Evolutionary conservation across 805 yeast genomes (phyloP), one percentile per base, ranked within the genome.

Genomic region (Jamesozyma piceae): DNA sequence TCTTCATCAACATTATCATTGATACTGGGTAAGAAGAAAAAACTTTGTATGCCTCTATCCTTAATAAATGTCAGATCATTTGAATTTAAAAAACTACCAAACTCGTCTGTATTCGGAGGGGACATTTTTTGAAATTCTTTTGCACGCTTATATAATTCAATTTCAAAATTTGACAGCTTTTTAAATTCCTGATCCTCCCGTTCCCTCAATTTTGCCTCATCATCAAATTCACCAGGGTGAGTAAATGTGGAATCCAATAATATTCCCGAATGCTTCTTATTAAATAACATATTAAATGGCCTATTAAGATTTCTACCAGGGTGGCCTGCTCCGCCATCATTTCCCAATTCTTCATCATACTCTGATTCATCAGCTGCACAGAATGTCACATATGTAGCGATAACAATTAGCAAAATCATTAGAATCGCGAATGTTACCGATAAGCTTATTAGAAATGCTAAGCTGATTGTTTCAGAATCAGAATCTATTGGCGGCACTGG

Each of bases 31-130:
- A 61, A 44, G 28, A 63, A 54, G 40, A 47, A 58, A 42, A 58
- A 63, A 21, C 63, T 54, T 48, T 62, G 65, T 17, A 63, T 56
- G 4, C 67, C 67, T 21, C 67, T 49, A 40, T 61, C 66, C 37
- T 55, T 58, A 21, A 63, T 55, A 37, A 55, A 50, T 35, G 55
- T 56, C 24, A 47, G 43, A 41, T 60, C 61, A 20, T 48, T 46
- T 11, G 49, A 49, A 20, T 52, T 53, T 30, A 58, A 47, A 42
- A 48, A 61, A 2, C 61, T 53, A 6, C 62, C 63, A 43, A 63
- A 59, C 26, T 57, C 56, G 38, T 56, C 54, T 1, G 58, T 54
- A 18, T 49, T 43, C 3, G 67, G 64, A 11, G 64, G 62, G 26
- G 50, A 52, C 41, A 55, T 35, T 29, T 44, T 46, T 35, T 60